Evolutionary conservation across 345 rosid genomes (phyloP).

Genomic region (Gossypium anomalum): DNA sequence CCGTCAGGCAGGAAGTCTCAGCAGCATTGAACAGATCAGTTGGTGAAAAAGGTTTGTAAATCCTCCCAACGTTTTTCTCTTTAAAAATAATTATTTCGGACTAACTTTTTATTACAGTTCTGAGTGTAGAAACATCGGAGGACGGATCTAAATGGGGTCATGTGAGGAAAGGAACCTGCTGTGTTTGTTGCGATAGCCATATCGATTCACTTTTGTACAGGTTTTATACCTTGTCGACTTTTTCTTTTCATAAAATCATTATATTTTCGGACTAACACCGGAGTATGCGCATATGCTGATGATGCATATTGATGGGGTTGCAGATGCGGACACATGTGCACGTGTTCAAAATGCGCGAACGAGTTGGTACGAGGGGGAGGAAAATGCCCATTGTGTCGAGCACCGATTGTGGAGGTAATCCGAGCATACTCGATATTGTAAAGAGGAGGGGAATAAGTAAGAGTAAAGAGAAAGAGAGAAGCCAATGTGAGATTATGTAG

Average conservation of each 20-base stretch:
- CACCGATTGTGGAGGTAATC: slow-evolving; percentile 89
- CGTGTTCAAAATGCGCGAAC: slow-evolving; percentile 90
- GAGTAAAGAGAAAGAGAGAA: slow-evolving; percentile 13
- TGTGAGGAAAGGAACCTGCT: slow-evolving; percentile 92
- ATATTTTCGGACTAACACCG: too few relatives aligned
- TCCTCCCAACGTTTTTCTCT: neutral
- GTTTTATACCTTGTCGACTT: slow-evolving; percentile 28
- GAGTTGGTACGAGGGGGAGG: slow-evolving; percentile 89
- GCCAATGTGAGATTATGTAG: slow-evolving; percentile 1
- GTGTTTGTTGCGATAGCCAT: slow-evolving; percentile 92
- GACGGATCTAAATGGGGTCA: slow-evolving; percentile 91
- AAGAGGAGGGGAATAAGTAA: slow-evolving; percentile 18
- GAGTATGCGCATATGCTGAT: too few relatives aligned
- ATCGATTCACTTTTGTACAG: slow-evolving; percentile 95
- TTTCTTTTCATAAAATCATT: too few relatives aligned
- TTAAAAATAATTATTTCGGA: neutral
- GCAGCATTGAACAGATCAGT: slow-evolving; percentile 84
- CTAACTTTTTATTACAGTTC: slow-evolving; percentile 35
- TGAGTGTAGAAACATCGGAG: slow-evolving; percentile 63
- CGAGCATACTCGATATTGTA: slow-evolving; percentile 95
- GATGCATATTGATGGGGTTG: neutral
- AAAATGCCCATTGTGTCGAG: slow-evolving; percentile 93
- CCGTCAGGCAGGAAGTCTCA: slow-evolving; percentile 97
- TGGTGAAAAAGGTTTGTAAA: slow-evolving; percentile 61
- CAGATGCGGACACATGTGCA: slow-evolving; percentile 99